phyloP scores from a whole-genome alignment of 164 flowering plant species.

The Vitis amurensis region DNA sequence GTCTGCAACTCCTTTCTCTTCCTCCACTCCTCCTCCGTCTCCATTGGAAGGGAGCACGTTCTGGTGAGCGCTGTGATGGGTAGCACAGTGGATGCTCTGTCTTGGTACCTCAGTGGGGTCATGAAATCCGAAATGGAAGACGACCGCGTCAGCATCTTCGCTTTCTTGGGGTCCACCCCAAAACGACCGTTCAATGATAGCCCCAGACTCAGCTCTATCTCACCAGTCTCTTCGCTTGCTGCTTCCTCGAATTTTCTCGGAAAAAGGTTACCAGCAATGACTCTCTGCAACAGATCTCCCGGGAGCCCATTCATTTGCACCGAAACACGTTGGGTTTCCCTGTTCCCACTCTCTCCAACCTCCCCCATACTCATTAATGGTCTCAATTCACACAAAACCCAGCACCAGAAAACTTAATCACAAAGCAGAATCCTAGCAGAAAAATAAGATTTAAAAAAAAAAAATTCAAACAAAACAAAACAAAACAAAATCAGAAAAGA shows the following conservation, averaged over 20 bases:
- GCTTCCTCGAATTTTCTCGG: constrained; percentile 2
- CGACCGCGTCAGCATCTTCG: constrained; percentile 26
- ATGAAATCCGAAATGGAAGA: constrained; percentile 40
- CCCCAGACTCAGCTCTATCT: constrained; percentile 53
- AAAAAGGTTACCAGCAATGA: constrained; percentile 8
- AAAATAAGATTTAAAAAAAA: no score
- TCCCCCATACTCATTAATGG: constrained; percentile 11
- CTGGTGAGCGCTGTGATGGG: constrained; percentile 20
- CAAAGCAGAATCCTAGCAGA: neutral
- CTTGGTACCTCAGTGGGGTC: neutral
- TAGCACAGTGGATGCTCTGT: neutral
- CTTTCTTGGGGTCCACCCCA: constrained; percentile 46
- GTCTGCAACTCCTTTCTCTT: constrained; percentile 53
- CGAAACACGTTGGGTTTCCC: neutral
- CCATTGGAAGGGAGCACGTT: constrained; percentile 49
- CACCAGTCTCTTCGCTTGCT: constrained; percentile 16
- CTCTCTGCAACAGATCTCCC: constrained; percentile 22
- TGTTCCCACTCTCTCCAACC: constrained; percentile 9
- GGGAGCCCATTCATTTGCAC: constrained; percentile 5
- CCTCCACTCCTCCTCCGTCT: constrained; percentile 46
- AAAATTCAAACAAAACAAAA: no score
- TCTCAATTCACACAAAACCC: neutral
- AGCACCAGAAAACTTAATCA: neutral
- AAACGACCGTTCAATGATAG: constrained; percentile 56
- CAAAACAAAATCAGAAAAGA: no score